Base-by-base conservation (phyloP, 1,284 basidiomycete genomes). In the Ganoderma lucidum region DNA sequence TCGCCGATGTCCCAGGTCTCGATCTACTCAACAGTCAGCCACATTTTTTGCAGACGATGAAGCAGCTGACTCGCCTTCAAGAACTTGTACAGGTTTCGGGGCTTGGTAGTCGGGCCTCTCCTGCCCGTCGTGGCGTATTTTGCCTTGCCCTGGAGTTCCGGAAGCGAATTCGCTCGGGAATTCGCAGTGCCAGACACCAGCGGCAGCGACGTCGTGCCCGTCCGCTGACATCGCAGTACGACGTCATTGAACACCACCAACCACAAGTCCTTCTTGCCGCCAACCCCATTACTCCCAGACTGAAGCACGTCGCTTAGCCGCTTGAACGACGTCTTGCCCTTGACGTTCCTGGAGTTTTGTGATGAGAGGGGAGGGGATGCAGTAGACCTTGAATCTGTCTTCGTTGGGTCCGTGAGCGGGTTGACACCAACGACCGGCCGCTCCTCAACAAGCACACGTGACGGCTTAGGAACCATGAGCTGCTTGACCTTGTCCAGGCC, bases 241-340 rank as follows among this genome's bases (percentile, higher is more conserved):
- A 99, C 97, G 78, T 99, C 97, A 66, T 96, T 96, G 83, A 99
- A 99, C 15, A 91, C 88, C 0, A 99, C 94, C 65, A 97, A 85
- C 97, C 97, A 99, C 63, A 96, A 78, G 75, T 99, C 97, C 77
- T 92, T 93, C 83, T 92, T 92, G 51, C 91, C 88, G 39, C 91
- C 90, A 30, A 92, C 79, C 15, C 88, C 88, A 66, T 81, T 85
- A 76, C 73, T 83, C 17, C 83, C 81, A 0, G 82, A 76, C 64
- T 88, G 84, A 32, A 95, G 83, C 23, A 92, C 93, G 75, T 97
- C 96, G 76, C 93, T 96, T 53, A 97, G 82, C 12, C 95, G 89
- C 76, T 92, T 93, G 83, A 95, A 91, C 1, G 93, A 95, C 42
- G 93, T 89, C 77, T 95, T 95, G 15, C 93, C 90, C 79, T 88